Evolutionary conservation across 1,139 yeast genomes (phyloP), one percentile per base, ranked within the genome.

Genomic region (Yamadazyma trypodendri): DNA sequence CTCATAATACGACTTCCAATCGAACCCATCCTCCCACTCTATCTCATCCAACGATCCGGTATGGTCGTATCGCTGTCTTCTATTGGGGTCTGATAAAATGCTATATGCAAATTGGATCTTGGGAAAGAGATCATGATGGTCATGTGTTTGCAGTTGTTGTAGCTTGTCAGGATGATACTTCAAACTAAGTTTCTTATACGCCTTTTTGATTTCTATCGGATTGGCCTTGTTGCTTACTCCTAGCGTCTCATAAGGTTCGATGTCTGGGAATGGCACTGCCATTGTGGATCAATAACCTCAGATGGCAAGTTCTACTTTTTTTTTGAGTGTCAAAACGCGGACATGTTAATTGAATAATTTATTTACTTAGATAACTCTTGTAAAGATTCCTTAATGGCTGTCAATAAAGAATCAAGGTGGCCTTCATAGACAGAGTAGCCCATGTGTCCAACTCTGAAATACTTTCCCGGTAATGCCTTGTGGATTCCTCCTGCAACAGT

Each of bases 391-490:
- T 57, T 54, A 40, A 71, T 60, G 18, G 74, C 72, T 15, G 48
- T 51, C 27, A 60, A 48, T 38, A 71, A 61, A 44, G 52, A 42
- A 35, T 63, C 71, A 29, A 71, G 59, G 45, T 71, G 76, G 31
- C 74, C 76, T 39, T 61, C 70, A 44, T 65, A 64, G 21, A 70
- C 63, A 7, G 76, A 70, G 51, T 58, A 55, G 24, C 97, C 97
- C 97, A 90, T 90, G 65, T 90, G 97, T 23, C 97, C 97, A 43
- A 90, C 81, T 65, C 97, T 80, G 69, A 90, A 87, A 68, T 89
- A 89, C 60, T 84, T 82, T 41, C 85, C 77, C 34, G 80, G 84
- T 53, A 88, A 79, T 16, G 81, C 87, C 63, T 81, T 83, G 67
- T 86, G 94, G 50, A 90, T 82, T 44, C 97, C 97, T 37, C 95